A percentile compares a stretch with the other conserved stretches of the same genome.
phyloP scores from a whole-genome alignment of 129 eudicot species.

The Sambucus nigra region DNA sequence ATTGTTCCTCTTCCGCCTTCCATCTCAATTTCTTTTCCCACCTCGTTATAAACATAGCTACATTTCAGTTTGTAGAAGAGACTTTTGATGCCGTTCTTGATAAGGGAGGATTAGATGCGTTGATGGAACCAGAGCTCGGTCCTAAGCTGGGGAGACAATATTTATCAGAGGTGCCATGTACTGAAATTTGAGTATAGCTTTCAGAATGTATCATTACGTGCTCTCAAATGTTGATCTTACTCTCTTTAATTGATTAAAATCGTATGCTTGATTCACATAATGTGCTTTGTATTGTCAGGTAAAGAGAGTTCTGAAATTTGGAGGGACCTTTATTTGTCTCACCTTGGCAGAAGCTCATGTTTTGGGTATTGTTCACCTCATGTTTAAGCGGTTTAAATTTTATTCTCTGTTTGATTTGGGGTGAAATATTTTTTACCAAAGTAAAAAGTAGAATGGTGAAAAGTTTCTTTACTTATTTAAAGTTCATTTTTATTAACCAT shows the following conservation, averaged over 20 bases:
- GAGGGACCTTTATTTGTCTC: constrained; percentile 84
- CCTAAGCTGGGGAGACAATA: constrained; percentile 60
- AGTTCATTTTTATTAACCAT: too few relatives aligned
- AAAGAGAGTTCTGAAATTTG: constrained; percentile 63
- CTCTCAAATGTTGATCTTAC: constrained; percentile 1
- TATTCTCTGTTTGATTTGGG: too few relatives aligned
- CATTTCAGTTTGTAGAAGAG: constrained; percentile 64
- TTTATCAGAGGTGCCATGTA: constrained; percentile 65
- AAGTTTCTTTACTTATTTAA: too few relatives aligned
- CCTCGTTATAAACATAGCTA: constrained; percentile 8
- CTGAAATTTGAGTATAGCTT: constrained; percentile 10
- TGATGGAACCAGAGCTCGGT: constrained; percentile 94
- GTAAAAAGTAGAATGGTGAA: too few relatives aligned
- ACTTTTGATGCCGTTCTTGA: constrained; percentile 68
- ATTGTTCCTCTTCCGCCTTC: not conserved
- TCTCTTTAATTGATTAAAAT: not conserved
- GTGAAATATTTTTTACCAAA: too few relatives aligned
- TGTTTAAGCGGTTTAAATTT: not conserved
- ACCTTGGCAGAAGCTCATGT: constrained; percentile 88
- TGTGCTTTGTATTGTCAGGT: constrained; percentile 48
- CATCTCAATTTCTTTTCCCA: not conserved
- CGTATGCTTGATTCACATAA: constrained; percentile 7
- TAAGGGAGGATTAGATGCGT: constrained; percentile 95
- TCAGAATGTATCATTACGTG: constrained; percentile 1
- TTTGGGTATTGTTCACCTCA: constrained; percentile 48